Conservation (phyloP, 805 yeast genomes). For the Starmerella riodocensis region DNA sequence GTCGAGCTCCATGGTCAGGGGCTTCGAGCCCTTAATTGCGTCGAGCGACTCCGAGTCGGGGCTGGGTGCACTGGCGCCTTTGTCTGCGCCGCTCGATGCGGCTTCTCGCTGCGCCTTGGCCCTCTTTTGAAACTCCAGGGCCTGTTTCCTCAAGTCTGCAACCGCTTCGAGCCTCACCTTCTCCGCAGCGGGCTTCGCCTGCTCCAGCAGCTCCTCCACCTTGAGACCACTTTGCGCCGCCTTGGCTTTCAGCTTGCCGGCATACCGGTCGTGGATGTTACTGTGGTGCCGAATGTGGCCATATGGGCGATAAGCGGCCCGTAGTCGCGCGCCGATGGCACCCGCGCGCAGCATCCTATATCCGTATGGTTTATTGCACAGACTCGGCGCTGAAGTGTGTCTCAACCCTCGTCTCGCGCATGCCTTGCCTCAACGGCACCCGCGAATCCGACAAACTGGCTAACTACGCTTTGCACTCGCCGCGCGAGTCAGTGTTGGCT, state of each 20-base stretch:
- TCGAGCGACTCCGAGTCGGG: not conserved
- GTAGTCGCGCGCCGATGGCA: too few species aligned
- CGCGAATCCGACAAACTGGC: too few species aligned
- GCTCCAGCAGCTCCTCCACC: conserved; percentile 16
- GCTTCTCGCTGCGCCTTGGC: too few species aligned
- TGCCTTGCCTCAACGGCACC: too few species aligned
- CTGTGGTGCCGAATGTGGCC: conserved; percentile 1
- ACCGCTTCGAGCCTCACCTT: conserved; percentile 9
- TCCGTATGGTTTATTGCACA: too few species aligned
- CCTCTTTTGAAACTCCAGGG: conserved; percentile 4
- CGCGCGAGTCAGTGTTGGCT: too few species aligned
- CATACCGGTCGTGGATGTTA: conserved; percentile 27
- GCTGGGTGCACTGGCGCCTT: not conserved
- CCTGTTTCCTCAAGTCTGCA: conserved; percentile 14
- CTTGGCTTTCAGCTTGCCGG: conserved; percentile 31
- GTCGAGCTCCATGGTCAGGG: conserved; percentile 46
- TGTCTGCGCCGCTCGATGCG: not conserved
- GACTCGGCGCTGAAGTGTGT: too few species aligned
- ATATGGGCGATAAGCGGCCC: too few species aligned
- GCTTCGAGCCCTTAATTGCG: conserved; percentile 3
- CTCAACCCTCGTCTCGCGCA: too few species aligned
- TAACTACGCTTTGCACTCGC: too few species aligned
- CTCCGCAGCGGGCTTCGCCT: conserved; percentile 16
- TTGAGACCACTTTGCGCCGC: conserved; percentile 17
- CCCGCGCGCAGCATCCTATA: too few species aligned